Base-by-base conservation (phyloP, 2,329 filamentous ascomycete species). In the Penicillium sp. region DNA sequence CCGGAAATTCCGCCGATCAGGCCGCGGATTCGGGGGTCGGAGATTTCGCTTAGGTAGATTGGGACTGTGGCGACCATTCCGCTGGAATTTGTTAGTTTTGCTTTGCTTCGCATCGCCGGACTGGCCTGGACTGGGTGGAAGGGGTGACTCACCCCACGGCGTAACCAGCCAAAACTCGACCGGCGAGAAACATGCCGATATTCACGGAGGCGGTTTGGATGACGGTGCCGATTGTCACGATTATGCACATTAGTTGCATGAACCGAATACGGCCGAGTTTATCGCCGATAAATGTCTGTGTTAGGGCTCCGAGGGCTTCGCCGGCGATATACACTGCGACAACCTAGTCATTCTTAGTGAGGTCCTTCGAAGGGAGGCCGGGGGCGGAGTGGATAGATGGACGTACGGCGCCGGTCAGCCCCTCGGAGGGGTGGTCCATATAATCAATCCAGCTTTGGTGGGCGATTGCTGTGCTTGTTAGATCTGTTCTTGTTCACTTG, bases 271-370 rank as follows among this genome's bases (percentile, higher is more conserved):
- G 78, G 8, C 80, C 80, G 4, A 80, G 75, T 62, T 66, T 75
- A 57, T 85, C 82, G 7, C 76, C 82, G 15, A 84, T 66, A 4
- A 76, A 71, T 3, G 78, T 84, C 59, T 84, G 82, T 1, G 70
- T 70, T 7, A 83, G 53, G 13, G 82, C 80, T 1, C 83, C 82
- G 4, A 79, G 66, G 10, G 80, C 80, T 65, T 85, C 82, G 23
- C 83, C 83, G 5, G 82, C 82, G 52, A 85, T 83, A 59, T 84
- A 85, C 3, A 83, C 78, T 5, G 82, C 74, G 3, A 83, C 81
- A 2, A 84, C 81, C 70, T 76, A 9, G 1, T 10, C 6, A 7
- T 15, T 17, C 9, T 27, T 40, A 27, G 37, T 3, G 21, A 30
- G 8, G 17, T 23, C 3, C n/a, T n/a, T n/a, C 15, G 34, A 20